phyloP scores from a whole-genome alignment of 2,329 filamentous ascomycete species.

The Ophiostoma montium region DNA sequence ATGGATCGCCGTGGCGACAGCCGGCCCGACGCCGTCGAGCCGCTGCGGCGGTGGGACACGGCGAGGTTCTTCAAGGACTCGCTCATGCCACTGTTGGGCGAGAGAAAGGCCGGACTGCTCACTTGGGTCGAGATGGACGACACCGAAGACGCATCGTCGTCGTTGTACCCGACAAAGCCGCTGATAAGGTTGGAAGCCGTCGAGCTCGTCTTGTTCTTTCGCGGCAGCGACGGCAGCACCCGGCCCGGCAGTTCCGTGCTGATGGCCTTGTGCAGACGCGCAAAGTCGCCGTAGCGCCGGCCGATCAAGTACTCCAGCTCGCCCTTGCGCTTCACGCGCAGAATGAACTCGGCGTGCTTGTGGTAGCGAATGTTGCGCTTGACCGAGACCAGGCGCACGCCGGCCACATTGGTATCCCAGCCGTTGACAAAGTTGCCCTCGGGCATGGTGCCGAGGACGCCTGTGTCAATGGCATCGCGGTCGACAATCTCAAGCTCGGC shows the following conservation, averaged over 20 bases:
- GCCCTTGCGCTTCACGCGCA: constrained; percentile 68
- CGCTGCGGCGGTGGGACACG: constrained; percentile 20
- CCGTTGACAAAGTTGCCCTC: constrained; percentile 88
- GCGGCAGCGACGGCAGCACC: constrained; percentile 70
- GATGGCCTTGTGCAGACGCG: constrained; percentile 61
- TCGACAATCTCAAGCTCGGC: constrained; percentile 96
- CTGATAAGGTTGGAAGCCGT: constrained; percentile 45
- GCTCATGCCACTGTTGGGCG: constrained; percentile 13
- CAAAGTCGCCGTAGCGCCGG: constrained; percentile 80
- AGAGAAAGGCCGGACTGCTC: constrained; percentile 19
- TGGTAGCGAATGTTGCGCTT: constrained; percentile 84
- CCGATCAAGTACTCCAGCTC: constrained; percentile 67
- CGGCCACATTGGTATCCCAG: constrained; percentile 94
- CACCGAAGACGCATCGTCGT: constrained; percentile 65
- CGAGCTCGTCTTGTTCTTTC: constrained; percentile 77
- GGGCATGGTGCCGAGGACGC: constrained; percentile 72
- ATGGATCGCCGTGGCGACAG: constrained; percentile 28
- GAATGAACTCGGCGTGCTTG: constrained; percentile 84
- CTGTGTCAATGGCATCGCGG: constrained; percentile 79
- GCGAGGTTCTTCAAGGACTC: constrained; percentile 27
- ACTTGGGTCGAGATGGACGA: constrained; percentile 65
- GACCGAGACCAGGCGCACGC: constrained; percentile 63
- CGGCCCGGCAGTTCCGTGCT: constrained; percentile 82
- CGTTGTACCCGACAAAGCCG: constrained; percentile 40
- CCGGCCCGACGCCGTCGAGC: constrained; percentile 23